phyloP scores from a whole-genome alignment of 257 asterid genomes.

The Lithospermum erythrorhizon region DNA sequence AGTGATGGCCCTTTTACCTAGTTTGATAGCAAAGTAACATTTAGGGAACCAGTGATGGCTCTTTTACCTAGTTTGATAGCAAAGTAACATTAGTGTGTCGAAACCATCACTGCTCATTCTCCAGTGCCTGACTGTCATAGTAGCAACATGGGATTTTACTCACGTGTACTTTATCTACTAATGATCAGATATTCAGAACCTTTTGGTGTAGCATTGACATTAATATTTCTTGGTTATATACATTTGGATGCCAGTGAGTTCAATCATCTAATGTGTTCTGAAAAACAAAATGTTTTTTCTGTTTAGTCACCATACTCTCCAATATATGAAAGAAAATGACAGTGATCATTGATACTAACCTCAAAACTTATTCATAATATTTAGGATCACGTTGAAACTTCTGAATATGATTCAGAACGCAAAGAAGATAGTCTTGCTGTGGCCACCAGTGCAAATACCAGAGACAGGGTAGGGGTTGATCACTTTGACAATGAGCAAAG shows the following conservation, averaged over 20 bases:
- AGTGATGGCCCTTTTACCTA: background rate
- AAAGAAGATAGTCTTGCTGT: slow-evolving; percentile 18
- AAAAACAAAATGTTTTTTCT: too few relatives aligned
- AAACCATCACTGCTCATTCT: too few relatives aligned
- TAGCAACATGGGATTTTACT: too few relatives aligned
- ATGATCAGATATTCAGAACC: too few relatives aligned
- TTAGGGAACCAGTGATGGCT: background rate
- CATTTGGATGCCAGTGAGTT: too few relatives aligned
- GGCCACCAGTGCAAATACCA: slow-evolving; percentile 14
- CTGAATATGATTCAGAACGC: slow-evolving; percentile 28
- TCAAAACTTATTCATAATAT: slow-evolving; percentile 8
- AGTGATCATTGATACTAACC: background rate
- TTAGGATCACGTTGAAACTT: slow-evolving; percentile 36
- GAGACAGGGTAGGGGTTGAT: slow-evolving; percentile 54
- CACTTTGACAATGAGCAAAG: slow-evolving; percentile 60
- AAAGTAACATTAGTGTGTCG: background rate
- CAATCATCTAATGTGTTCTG: too few relatives aligned
- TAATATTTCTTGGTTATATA: too few relatives aligned
- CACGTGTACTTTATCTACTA: too few relatives aligned
- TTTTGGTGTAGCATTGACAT: too few relatives aligned
- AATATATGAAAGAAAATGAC: background rate
- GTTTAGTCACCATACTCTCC: too few relatives aligned
- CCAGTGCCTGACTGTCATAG: too few relatives aligned
- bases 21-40: background rate
- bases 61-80: background rate